Conservation (phyloP, 2,329 filamentous ascomycete species). For the Fusarium floridanum region DNA sequence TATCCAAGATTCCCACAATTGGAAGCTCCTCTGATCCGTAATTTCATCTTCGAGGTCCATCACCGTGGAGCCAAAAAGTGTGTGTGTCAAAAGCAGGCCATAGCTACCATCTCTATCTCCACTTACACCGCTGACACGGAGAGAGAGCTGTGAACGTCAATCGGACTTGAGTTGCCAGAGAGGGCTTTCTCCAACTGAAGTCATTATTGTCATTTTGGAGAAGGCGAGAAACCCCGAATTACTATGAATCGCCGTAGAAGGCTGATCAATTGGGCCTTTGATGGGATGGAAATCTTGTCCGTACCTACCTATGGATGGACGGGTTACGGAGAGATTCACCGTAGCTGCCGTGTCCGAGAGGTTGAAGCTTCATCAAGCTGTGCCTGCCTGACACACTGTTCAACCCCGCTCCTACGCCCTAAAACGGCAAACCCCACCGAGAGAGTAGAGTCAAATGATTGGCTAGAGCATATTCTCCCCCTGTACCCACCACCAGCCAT, state of each 20-base stretch:
- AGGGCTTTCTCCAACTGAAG: slow-evolving; percentile 8
- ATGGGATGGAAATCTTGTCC: not conserved
- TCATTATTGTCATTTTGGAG: not conserved
- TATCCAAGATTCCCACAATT: slow-evolving; percentile 19
- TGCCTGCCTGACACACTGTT: not conserved
- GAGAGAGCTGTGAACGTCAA: not conserved
- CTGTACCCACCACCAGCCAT: slow-evolving; percentile 19
- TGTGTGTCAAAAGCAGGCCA: slow-evolving; percentile 22
- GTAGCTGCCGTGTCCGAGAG: slow-evolving; percentile 27
- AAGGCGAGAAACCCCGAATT: not conserved
- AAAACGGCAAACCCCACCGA: slow-evolving; percentile 33
- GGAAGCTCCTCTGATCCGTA: slow-evolving; percentile 12
- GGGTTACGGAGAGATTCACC: slow-evolving; percentile 25
- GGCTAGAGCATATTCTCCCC: slow-evolving; percentile 8
- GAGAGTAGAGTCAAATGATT: slow-evolving; percentile 10
- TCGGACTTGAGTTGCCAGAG: slow-evolving; percentile 1
- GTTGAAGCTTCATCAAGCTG: slow-evolving; percentile 1
- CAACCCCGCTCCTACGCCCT: slow-evolving; percentile 30
- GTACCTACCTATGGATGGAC: not conserved
- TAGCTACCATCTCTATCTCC: not conserved
- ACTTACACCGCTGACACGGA: slow-evolving; percentile 13
- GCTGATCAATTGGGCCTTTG: not conserved
- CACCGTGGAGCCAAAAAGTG: slow-evolving; percentile 5
- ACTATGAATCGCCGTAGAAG: not conserved
- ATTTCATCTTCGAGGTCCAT: slow-evolving; percentile 12